Evolutionary conservation across 106 monocot species (phyloP).

Genomic region (Narthecium ossifragum): DNA sequence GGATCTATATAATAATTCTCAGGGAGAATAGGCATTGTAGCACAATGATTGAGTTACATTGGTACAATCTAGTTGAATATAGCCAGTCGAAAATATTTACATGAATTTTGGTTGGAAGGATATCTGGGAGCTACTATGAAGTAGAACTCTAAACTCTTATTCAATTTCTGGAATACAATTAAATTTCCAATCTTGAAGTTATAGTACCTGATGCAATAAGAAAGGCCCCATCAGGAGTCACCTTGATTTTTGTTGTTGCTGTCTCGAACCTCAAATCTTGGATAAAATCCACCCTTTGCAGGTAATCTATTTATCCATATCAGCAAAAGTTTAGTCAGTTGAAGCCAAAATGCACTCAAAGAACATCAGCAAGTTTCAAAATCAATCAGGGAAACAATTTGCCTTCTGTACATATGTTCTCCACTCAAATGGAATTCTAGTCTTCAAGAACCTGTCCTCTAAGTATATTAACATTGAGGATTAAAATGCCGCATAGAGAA

Average conservation of each 20-base stretch:
- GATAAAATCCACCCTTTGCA: slow-evolving; percentile 71
- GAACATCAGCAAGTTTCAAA: neutral
- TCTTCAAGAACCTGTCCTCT: neutral
- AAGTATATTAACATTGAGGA: neutral
- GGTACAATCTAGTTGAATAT: no score
- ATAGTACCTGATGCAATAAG: slow-evolving; percentile 90
- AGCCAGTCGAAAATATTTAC: no score
- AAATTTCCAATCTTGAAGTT: no score
- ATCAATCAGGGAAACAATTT: neutral
- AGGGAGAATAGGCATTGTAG: no score
- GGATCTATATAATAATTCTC: no score
- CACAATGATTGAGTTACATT: no score
- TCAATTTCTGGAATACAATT: no score
- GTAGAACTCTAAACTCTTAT: no score
- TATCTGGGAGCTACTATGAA: no score
- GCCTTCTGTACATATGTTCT: no score
- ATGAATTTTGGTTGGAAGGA: no score
- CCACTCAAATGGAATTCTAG: neutral
- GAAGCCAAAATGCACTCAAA: neutral
- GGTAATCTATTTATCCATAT: slow-evolving; percentile 27
- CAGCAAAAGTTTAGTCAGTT: neutral
- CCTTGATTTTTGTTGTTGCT: slow-evolving; percentile 71
- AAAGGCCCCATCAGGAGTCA: slow-evolving; percentile 85
- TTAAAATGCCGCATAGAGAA: neutral
- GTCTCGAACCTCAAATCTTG: slow-evolving; percentile 97